Evolutionary conservation across 495 filamentous ascomycete species (phyloP), one percentile per base, ranked within the genome.

Genomic region (Neurospora sublineolata): DNA sequence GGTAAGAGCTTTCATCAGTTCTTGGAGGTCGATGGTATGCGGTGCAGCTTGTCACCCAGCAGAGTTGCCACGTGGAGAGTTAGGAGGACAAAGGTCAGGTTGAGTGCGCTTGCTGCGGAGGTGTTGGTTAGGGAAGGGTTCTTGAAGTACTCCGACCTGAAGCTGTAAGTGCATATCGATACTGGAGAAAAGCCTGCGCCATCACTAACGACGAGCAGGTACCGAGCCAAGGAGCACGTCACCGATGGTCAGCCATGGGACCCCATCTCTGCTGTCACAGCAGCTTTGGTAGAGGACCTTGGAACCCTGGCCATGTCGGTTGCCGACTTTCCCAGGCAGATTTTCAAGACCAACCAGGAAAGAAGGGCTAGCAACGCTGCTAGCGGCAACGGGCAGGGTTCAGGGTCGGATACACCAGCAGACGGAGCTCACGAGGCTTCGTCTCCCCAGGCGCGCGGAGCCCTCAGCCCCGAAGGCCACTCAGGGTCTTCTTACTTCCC

Each of bases 301-400:
- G 85, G 88, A 18, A 90, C 85, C 72, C 87, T 98, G 68, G 85
- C 91, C 76, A 92, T 94, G 85, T 93, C 93, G 1, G 82, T 94
- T 38, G 92, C 91, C 5, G 93, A 96, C 74, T 87, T 97, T 30
- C 94, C 94, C 0, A 83, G 86, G 16, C 91, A 91, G 18, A 86
- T 97, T 20, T 89, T 92, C 72, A 74, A 74, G 38, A 86, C 52
- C 12, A 64, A 33, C 1, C 27, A 64, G 27, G 7, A 0, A 1
- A 64, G 14, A 36, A 64, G 27, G 23, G 27, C 52, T 8, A 64
- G 52, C 14, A 64, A 36, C 6, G 3, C 9, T 64, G 7, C 52
- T 1, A 14, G 27, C 3, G 27, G 27, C 2, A 60, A 33, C 3
- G 52, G 52, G 7, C 52, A 33, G 27, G 20, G 27, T 64, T 33